Conservation (phyloP, 2,329 filamentous ascomycete species). For the Penicillium hordei region DNA sequence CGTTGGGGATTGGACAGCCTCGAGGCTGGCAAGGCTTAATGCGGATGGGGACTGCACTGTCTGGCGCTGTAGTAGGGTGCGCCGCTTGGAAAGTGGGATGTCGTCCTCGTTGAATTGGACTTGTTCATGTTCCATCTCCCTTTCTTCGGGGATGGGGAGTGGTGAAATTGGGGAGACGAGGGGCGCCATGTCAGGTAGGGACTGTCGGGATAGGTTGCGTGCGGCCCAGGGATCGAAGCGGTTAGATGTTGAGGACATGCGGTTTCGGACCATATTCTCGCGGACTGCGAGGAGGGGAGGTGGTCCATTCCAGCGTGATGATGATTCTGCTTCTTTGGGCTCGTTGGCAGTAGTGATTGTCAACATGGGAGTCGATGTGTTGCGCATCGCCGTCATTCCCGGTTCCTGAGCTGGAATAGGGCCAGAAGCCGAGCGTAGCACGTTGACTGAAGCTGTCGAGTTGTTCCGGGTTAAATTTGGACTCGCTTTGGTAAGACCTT, state of each 20-base stretch:
- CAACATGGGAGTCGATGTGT: slow-evolving; percentile 25
- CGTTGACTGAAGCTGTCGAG: slow-evolving; percentile 15
- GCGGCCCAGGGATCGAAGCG: slow-evolving; percentile 33
- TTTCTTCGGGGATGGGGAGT: slow-evolving; percentile 28
- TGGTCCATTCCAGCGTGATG: slow-evolving; percentile 29
- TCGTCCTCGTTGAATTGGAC: slow-evolving; percentile 56
- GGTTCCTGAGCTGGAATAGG: neutral
- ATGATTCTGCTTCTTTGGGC: slow-evolving; percentile 17
- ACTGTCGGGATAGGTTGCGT: slow-evolving; percentile 30
- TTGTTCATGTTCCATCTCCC: slow-evolving; percentile 4
- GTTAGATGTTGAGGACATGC: slow-evolving; percentile 39
- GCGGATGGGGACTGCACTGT: slow-evolving; percentile 50
- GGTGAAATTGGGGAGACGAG: slow-evolving; percentile 20
- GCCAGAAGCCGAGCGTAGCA: neutral
- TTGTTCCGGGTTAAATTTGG: slow-evolving; percentile 14
- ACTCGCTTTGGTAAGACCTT: slow-evolving; percentile 3
- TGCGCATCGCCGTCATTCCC: slow-evolving; percentile 7
- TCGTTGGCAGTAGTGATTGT: slow-evolving; percentile 16
- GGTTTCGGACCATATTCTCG: slow-evolving; percentile 50
- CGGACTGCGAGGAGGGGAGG: slow-evolving; percentile 57
- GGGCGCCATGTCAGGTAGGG: slow-evolving; percentile 19
- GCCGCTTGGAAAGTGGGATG: slow-evolving; percentile 69
- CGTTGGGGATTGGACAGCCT: slow-evolving; percentile 1
- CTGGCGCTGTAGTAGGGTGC: slow-evolving; percentile 59
- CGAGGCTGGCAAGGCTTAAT: slow-evolving; percentile 46